Evolutionary conservation across 306 rosid genomes (phyloP).

Genomic region (Casuarina equisetifolia): DNA sequence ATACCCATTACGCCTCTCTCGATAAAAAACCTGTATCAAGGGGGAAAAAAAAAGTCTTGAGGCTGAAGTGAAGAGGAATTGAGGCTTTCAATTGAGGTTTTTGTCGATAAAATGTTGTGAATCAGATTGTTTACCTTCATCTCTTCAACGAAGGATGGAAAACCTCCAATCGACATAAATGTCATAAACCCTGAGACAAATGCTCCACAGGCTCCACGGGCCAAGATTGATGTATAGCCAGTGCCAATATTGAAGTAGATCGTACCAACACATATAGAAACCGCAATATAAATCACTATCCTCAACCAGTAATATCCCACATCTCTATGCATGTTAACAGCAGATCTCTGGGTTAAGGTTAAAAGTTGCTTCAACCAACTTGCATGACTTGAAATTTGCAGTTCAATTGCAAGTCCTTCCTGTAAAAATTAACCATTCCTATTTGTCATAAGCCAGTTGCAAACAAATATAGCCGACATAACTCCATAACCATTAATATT

Average conservation of each 20-base stretch:
- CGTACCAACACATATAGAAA: slow-evolving; percentile 91
- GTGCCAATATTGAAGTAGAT: slow-evolving; percentile 78
- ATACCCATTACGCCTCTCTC: slow-evolving; percentile 84
- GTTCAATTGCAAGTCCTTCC: slow-evolving; percentile 54
- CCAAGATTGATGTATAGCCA: slow-evolving; percentile 86
- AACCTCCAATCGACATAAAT: slow-evolving; percentile 98
- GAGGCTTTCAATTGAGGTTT: neutral
- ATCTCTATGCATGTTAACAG: slow-evolving; percentile 89
- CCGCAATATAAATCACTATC: slow-evolving; percentile 75
- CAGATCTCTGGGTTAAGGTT: slow-evolving; percentile 75
- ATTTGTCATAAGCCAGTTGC: neutral
- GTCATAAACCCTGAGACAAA: slow-evolving; percentile 96
- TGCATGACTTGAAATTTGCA: slow-evolving; percentile 62
- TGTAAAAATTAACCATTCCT: slow-evolving; percentile 29
- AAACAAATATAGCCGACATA: neutral
- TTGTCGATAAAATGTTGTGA: neutral
- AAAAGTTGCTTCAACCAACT: slow-evolving; percentile 83
- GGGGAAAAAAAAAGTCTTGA: slow-evolving; percentile 10
- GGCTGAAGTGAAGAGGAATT: neutral
- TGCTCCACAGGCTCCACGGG: slow-evolving; percentile 94
- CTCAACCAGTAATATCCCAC: slow-evolving; percentile 98
- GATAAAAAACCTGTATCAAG: slow-evolving; percentile 68
- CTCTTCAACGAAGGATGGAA: slow-evolving; percentile 93
- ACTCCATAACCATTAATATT: neutral
- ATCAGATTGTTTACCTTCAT: slow-evolving; percentile 62